Evolutionary conservation across 768 basidiomycete genomes (phyloP), one percentile per base, ranked within the genome.

Genomic region (Mycena kentingensis): DNA sequence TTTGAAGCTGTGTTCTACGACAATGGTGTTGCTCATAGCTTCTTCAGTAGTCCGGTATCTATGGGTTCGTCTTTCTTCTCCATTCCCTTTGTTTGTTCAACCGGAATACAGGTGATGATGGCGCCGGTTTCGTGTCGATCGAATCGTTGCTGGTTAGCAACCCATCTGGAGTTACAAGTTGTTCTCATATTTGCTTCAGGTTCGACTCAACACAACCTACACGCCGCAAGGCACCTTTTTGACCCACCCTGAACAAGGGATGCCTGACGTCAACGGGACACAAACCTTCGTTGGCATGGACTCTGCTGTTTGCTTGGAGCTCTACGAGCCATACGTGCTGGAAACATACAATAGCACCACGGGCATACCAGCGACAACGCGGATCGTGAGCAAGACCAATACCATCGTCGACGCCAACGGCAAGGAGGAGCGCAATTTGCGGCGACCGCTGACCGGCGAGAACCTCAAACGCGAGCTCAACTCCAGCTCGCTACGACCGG

Each of bases 251-350:
- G 56, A 47, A n/a, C 22, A 27, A 8, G 18, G 46, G 18, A 43
- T 63, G 5, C 51, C 63, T 7, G 66, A 69, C 15, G 37, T 39
- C 31, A 32, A n/a, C 50, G 54, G 73, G 11, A 59, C 60, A 22
- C 49, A 60, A 10, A 71, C 70, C 4, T 66, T 52, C 52, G 66
- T 77, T 26, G 76, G 75, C 3, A 72, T 68, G 27, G 76, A 77
- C 45, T 69, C 72, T 10, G 70, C 65, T 1, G 65, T 74, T 22
- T 77, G 75, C 47, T 51, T 75, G 7, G 65, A 74, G 54, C 49
- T 73, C 2, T 73, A 74, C 28, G 74, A 77, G 44, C 74, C 74
- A 2, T 77, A 71, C 69, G 56, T 77, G 16, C 51, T 76, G 5
- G 73, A 75, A 36, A 63, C 68, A 4, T 73, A 67, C 47, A 73